Evolutionary conservation across 2,329 filamentous ascomycete genomes (phyloP), one percentile per base, ranked within the genome.

Genomic region (Xylariaceae sp.): DNA sequence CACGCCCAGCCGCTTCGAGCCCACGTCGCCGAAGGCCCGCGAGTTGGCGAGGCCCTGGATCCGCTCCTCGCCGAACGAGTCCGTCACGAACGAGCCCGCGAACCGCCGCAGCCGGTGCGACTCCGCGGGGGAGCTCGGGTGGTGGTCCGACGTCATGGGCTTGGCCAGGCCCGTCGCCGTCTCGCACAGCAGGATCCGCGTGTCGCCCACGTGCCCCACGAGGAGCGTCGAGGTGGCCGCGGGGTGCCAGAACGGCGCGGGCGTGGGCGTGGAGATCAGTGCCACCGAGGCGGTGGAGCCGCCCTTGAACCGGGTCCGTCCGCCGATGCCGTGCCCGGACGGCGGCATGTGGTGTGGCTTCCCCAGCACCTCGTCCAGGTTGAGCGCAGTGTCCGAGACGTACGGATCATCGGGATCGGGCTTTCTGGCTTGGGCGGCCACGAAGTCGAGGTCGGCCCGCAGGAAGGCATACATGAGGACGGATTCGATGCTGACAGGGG

Each of bases 31-130:
- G 55, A 98, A 96, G 4, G 92, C 75, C 19, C 92, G 83, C 19
- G 86, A 93, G 62, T 98, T 98, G 47, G 92, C 92, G 1, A 98
- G 72, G 0, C 92, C 90, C 11, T 80, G 80, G 59, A 98, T 92
- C 47, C 92, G 87, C 61, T 96, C 89, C 62, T 98, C 92, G 53
- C 92, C 92, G 57, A 98, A 98, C 21, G 86, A 93, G 61, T 98
- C 92, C 0, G 90, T 92, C 13, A 94, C 82, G 55, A 96, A 90
- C 3, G 82, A 72, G 17, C 69, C 81, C 2, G 88, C 84, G 55
- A 89, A 96, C 31, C 89, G 80, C 28, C 89, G 82, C 16, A 98
- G 72, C 6, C 92, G 77, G 26, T 77, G 80, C 8, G 83, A 80
- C 65, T 98, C 92, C 35, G 79, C 70, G 0, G 92, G 92, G 4